Evolutionary conservation across 2,329 filamentous ascomycete genomes (phyloP).

Genomic region (Neurospora crassa): DNA sequence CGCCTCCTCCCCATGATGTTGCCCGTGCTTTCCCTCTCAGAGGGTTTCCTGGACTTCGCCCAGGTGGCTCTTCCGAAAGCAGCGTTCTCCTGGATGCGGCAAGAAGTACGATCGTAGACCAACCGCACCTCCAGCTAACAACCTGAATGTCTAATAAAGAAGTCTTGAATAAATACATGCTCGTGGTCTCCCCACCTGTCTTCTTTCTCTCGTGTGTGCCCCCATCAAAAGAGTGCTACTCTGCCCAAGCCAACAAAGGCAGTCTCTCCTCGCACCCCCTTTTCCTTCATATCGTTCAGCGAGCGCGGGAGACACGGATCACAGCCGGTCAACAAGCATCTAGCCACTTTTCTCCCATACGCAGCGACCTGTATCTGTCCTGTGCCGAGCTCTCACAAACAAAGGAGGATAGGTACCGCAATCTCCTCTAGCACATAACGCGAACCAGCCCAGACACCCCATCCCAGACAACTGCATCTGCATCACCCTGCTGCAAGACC

Average conservation of each 20-base stretch:
- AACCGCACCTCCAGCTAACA: constrained; percentile 5
- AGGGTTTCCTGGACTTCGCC: background rate
- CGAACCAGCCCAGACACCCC: background rate
- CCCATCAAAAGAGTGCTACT: constrained; percentile 5
- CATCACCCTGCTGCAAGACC: background rate
- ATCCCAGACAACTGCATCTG: background rate
- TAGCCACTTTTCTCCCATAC: background rate
- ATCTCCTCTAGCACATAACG: background rate
- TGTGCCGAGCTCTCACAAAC: background rate
- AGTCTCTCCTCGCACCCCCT: background rate
- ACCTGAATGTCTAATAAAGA: constrained; percentile 1
- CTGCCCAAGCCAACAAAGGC: constrained; percentile 13
- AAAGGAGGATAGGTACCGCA: background rate
- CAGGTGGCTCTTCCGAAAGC: constrained; percentile 7
- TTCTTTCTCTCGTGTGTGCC: constrained; percentile 4
- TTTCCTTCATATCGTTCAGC: background rate
- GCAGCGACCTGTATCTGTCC: background rate
- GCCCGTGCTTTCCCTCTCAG: background rate
- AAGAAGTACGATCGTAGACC: constrained; percentile 7
- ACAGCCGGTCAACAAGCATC: constrained; percentile 1
- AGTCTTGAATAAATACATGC: constrained; percentile 13
- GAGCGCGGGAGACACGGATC: background rate
- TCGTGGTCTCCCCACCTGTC: constrained; percentile 2
- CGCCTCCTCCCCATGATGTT: background rate
- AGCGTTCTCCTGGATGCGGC: constrained; percentile 11